Conservation (phyloP, 2,329 filamentous ascomycete species). For the Ramularia endophylla region DNA sequence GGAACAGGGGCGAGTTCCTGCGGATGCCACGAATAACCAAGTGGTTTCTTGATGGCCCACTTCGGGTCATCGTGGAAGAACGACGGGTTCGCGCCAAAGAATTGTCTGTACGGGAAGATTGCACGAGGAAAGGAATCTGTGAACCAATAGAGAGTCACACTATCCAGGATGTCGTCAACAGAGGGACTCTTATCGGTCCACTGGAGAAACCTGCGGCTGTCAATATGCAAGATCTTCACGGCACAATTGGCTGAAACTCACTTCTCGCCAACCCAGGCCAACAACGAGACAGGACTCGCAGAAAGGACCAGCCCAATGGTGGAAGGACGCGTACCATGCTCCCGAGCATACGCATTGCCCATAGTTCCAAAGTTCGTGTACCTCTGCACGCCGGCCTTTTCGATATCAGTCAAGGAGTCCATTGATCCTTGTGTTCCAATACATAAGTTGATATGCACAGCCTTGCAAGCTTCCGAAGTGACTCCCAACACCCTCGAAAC, state of each 20-base stretch:
- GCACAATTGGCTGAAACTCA: too few species aligned
- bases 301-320: slow-evolving; percentile 52
- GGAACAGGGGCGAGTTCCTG: slow-evolving; percentile 37
- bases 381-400: slow-evolving; percentile 20
- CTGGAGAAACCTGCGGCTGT: slow-evolving; percentile 35
- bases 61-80: slow-evolving; percentile 23
- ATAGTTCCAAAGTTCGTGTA: slow-evolving; percentile 19
- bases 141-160: slow-evolving; percentile 52
- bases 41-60: slow-evolving; percentile 34
- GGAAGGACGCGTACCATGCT: slow-evolving; percentile 49
- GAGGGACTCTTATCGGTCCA: slow-evolving; percentile 45
- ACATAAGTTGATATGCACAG: slow-evolving; percentile 24
- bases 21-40: slow-evolving; percentile 42
- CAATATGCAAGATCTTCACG: background rate
- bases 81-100: slow-evolving; percentile 20
- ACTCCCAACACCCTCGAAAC: slow-evolving; percentile 40
- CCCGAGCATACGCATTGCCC: slow-evolving; percentile 46
- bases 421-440: slow-evolving; percentile 14
- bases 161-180: slow-evolving; percentile 41
- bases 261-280: slow-evolving; percentile 56
- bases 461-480: slow-evolving; percentile 44
- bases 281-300: slow-evolving; percentile 49
- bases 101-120: slow-evolving; percentile 47
- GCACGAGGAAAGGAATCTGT: slow-evolving; percentile 35
- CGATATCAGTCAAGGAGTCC: slow-evolving; percentile 13